Evolutionary conservation across 768 basidiomycete genomes (phyloP).

Genomic region (Podaxis mareebaensis): DNA sequence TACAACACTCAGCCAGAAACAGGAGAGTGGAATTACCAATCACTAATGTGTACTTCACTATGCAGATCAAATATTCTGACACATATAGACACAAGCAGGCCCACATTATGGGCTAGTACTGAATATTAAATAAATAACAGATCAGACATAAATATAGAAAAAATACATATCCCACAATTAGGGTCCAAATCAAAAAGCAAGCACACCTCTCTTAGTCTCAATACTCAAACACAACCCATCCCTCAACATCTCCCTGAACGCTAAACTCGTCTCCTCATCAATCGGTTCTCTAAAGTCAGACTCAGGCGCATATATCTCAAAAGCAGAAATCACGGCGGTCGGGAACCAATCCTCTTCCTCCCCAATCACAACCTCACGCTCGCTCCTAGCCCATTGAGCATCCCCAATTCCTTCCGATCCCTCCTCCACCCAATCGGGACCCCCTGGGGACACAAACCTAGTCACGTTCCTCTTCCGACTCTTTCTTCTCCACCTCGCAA

Average conservation of each 20-base stretch:
- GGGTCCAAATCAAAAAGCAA: slow-evolving; percentile 2
- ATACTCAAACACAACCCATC: slow-evolving; percentile 16
- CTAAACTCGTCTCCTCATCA: slow-evolving; percentile 15
- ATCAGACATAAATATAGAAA: too few relatives aligned
- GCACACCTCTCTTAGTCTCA: slow-evolving; percentile 10
- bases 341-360: slow-evolving; percentile 13
- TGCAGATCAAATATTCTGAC: too few relatives aligned
- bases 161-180: too few relatives aligned
- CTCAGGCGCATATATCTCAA: slow-evolving; percentile 2
- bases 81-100: too few relatives aligned
- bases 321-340: neutral
- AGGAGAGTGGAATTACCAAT: too few relatives aligned
- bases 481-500: slow-evolving; percentile 12
- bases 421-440: neutral
- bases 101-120: too few relatives aligned
- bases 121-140: too few relatives aligned
- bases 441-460: neutral
- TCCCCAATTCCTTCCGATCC: neutral
- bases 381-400: neutral
- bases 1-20: too few relatives aligned
- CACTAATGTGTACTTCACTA: too few relatives aligned
- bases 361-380: neutral
- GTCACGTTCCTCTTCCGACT: slow-evolving; percentile 1
- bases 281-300: slow-evolving; percentile 5
- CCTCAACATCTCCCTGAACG: slow-evolving; percentile 13